phyloP scores from a whole-genome alignment of 768 basidiomycete species.

The Russula emetica region DNA sequence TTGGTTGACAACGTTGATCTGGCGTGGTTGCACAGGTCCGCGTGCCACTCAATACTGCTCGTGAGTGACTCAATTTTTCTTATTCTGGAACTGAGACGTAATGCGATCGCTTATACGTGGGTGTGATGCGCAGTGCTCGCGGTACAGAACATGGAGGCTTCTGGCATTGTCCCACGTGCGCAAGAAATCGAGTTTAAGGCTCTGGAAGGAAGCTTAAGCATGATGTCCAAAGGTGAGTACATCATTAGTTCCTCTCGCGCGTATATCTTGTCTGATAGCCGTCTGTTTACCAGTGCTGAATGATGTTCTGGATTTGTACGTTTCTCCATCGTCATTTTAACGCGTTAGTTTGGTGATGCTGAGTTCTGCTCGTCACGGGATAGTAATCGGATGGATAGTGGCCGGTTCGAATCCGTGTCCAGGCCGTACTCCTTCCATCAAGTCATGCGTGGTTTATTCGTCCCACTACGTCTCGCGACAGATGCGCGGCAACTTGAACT shows the following conservation, averaged over 20 bases:
- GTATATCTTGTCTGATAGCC: constrained; percentile 15
- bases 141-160: constrained; percentile 88
- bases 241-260: not conserved
- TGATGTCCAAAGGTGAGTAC: constrained; percentile 77
- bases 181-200: constrained; percentile 88
- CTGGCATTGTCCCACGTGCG: constrained; percentile 62
- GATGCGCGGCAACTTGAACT: constrained; percentile 64
- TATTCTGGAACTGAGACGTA: constrained; percentile 4
- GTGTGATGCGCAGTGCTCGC: constrained; percentile 51
- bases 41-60: constrained; percentile 74
- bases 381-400: constrained; percentile 84
- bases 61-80: constrained; percentile 32
- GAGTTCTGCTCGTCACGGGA: not conserved
- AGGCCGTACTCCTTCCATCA: constrained; percentile 75
- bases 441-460: constrained; percentile 68
- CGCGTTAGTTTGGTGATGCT: not conserved
- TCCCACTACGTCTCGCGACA: constrained; percentile 63
- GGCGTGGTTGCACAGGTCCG: constrained; percentile 54
- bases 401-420: constrained; percentile 68
- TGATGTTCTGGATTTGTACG: constrained; percentile 73
- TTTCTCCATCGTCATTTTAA: constrained; percentile 7
- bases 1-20: constrained; percentile 31
- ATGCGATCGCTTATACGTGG: not conserved
- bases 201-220: constrained; percentile 71
- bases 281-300: constrained; percentile 51